Conservation (phyloP, 169 alveolate genomes). For the Plasmodium blacklocki region DNA sequence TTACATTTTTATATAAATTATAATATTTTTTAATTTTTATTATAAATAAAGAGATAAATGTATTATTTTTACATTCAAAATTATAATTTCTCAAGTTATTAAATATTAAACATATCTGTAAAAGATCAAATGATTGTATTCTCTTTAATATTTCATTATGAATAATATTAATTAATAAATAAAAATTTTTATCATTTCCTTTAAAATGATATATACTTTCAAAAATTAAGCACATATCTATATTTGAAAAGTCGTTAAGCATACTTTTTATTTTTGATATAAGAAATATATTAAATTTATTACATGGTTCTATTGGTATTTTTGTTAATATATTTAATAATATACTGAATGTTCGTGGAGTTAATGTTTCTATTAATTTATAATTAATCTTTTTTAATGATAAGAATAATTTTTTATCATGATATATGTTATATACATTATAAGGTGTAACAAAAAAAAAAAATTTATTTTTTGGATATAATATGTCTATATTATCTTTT, state of each 20-base stretch:
- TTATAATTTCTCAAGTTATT: slow-evolving; percentile 29
- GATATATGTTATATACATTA: neutral
- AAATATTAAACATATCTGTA: slow-evolving; percentile 45
- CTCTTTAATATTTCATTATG: slow-evolving; percentile 54
- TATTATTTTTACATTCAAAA: neutral
- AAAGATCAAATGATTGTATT: slow-evolving; percentile 22
- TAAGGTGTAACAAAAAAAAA: no score
- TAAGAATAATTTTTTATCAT: neutral
- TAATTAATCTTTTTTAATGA: slow-evolving; percentile 9
- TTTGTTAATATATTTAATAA: slow-evolving; percentile 30
- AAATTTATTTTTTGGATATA: no score
- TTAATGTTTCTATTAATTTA: slow-evolving; percentile 8
- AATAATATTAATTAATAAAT: slow-evolving; percentile 2
- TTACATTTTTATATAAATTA: slow-evolving; percentile 7
- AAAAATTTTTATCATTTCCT: neutral
- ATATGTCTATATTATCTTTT: neutral
- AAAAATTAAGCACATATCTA: slow-evolving; percentile 38
- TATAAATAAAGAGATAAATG: slow-evolving; percentile 26
- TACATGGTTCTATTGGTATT: neutral
- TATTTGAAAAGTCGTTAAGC: slow-evolving; percentile 33
- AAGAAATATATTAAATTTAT: slow-evolving; percentile 24
- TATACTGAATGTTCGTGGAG: slow-evolving; percentile 38
- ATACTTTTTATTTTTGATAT: slow-evolving; percentile 8
- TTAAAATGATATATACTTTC: slow-evolving; percentile 5
- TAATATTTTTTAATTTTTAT: slow-evolving; percentile 34